Evolutionary conservation across 352 stramenopile species (phyloP), one percentile per base, ranked within the genome.

Genomic region (Phytophthora podocarpi): DNA sequence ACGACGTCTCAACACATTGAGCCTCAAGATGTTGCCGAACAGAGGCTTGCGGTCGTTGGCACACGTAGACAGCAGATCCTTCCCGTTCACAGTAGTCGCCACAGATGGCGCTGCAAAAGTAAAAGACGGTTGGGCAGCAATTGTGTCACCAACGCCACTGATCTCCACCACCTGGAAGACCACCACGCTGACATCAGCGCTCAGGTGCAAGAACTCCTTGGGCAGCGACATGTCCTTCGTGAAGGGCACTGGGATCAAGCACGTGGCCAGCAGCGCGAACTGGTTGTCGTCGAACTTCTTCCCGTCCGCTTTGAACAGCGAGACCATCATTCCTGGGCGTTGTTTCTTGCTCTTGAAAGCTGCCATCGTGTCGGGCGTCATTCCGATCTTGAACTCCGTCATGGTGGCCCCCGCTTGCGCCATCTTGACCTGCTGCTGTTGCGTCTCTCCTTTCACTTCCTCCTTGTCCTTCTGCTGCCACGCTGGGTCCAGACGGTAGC

Each of bases 111-210:
- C 39, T 15, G 42, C 34, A 54, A 93, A 93, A 37, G 43, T 55
- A 46, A 80, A 86, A 16, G 62, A 36, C 3, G 63, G 45, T 49
- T 80, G 49, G 11, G 46, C 47, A 28, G 59, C 47, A 30, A 91
- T 72, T 23, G 72, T 45, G 7, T 82, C 69, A 1, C 63, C 70
- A 13, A 80, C 47, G 12, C 89, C 75, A 20, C 62, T 77, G 48
- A 89, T 81, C 41, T 86, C 76, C 30, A 91, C 74, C 36, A 90
- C 72, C 41, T 93, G 84, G 55, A 91, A 85, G 4, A 67, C 56
- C 40, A 83, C n/a, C 12, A 90, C 45, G 43, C 58, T 75, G n/a
- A 90, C 72, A 43, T 83, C 72, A 13, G 79, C 65, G 5, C 56
- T 48, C 6, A 70, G 48, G 9, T 64, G 67, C 16, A 87, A 51